These are phyloP conservation scores for Spathaspora passalidarum DNA, from an alignment of 805 yeast genomes.

Conservation along the genomic window DNA sequence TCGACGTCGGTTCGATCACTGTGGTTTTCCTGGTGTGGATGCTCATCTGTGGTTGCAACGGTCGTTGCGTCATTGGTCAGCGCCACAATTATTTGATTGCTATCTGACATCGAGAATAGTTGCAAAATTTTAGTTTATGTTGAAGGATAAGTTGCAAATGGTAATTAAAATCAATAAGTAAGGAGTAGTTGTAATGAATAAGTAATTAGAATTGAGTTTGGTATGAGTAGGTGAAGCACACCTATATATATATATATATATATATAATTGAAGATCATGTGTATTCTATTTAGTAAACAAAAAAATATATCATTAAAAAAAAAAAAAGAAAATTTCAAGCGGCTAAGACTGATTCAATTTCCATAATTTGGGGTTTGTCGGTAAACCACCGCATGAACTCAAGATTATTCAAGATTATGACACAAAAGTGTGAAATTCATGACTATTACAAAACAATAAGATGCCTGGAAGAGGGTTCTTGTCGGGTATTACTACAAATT, in stretches of 20 bases:
- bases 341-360: not conserved
- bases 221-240: not conserved
- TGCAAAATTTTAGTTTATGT: not conserved
- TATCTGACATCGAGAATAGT: not conserved
- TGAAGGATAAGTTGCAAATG: no score
- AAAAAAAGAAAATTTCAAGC: not conserved
- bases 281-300: no score
- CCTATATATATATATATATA: not conserved
- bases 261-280: not conserved
- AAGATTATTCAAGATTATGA: no score
- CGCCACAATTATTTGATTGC: not conserved
- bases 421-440: no score
- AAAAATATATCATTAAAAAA: no score
- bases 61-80: not conserved
- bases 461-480: no score
- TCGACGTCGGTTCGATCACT: constrained; percentile 1
- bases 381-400: no score
- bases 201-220: not conserved
- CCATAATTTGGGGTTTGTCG: not conserved
- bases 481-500: no score
- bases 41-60: not conserved
- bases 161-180: not conserved
- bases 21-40: not conserved
- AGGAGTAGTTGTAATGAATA: not conserved
- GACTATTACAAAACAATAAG: no score